Conservation (phyloP, 2,329 filamentous ascomycete genomes). For the Tolypocladium amazonense region DNA sequence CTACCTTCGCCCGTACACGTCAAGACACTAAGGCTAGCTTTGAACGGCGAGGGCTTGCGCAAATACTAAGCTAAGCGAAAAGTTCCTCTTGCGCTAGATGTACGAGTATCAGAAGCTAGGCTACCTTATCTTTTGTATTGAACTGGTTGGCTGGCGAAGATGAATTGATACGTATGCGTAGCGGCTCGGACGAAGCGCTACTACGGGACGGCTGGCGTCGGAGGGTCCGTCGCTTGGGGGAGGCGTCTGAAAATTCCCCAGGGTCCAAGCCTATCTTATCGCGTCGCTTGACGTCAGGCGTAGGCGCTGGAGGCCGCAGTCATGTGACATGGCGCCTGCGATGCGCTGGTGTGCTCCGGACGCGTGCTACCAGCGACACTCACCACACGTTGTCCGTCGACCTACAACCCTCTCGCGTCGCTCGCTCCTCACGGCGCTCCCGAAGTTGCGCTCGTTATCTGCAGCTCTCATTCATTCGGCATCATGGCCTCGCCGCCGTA, state of each 20-base stretch:
- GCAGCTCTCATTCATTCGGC: conserved; percentile 1
- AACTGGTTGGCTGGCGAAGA: no score
- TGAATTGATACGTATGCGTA: no score
- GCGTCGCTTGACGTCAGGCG: not conserved
- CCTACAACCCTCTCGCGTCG: not conserved
- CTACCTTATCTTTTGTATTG: no score
- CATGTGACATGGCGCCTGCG: not conserved
- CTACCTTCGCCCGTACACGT: not conserved
- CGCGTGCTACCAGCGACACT: not conserved
- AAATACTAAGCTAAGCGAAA: not conserved
- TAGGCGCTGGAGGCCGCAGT: not conserved
- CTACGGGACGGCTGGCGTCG: not conserved
- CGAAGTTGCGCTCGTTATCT: not conserved
- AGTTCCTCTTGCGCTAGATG: no score
- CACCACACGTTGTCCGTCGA: conserved; percentile 4
- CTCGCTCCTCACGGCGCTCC: not conserved
- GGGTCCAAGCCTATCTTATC: not conserved
- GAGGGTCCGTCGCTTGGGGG: not conserved
- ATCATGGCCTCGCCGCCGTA: conserved; percentile 47
- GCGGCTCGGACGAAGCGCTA: not conserved
- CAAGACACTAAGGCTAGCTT: not conserved
- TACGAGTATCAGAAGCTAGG: no score
- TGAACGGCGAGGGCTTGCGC: not conserved
- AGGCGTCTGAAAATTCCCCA: not conserved
- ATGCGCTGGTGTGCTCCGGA: no score